Base-by-base conservation (phyloP, 23 red algal species). In the Cyanidiococcus yangmingshanensis region DNA sequence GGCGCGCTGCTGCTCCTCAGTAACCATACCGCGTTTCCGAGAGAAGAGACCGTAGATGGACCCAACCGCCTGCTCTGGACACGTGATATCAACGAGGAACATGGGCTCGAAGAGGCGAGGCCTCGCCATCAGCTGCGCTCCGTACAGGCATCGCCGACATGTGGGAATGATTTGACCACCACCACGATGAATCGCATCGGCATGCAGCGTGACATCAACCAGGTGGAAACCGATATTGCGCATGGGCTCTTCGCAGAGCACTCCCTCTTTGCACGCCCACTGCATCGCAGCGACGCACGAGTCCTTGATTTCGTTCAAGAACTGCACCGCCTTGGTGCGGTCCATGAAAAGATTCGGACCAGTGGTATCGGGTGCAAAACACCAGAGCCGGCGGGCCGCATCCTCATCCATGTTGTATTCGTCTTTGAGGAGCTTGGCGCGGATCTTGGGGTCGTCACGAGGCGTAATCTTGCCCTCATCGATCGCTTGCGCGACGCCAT, bases 111-210 rank as follows among this genome's bases (percentile, higher is more conserved):
- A 75, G 59, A 98, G 77, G 57, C 86, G 82, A 18, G 94, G 94
- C 25, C 38, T 82, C 58, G 94, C 88, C 80, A 89, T 45, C 37
- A 98, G 57, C 51, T 98, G 94, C 16, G 94, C 87, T 25, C 94
- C 94, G 67, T 86, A 98, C 18, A 89, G 36, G 57, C 83, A 84
- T 63, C 94, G 86, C 80, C 94, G 81, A 21, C 82, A 85, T 26
- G 94, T 98, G 1, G 94, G 94, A 41, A 98, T 98, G 78, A 98
- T 98, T 82, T 98, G 94, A 68, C 94, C 94, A 59, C 88, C 94
- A 38, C 94, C 94, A 29, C 94, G 88, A 84, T 98, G 94, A 45
- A 98, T 98, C 38, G 94, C 84, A 91, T 98, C 94, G 0, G 94
- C 86, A 59, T 98, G 94, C 50, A 98, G 82, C 29, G 77, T 89